phyloP scores from a whole-genome alignment of 106 monocot genomes.

The Dendrobium officinale region DNA sequence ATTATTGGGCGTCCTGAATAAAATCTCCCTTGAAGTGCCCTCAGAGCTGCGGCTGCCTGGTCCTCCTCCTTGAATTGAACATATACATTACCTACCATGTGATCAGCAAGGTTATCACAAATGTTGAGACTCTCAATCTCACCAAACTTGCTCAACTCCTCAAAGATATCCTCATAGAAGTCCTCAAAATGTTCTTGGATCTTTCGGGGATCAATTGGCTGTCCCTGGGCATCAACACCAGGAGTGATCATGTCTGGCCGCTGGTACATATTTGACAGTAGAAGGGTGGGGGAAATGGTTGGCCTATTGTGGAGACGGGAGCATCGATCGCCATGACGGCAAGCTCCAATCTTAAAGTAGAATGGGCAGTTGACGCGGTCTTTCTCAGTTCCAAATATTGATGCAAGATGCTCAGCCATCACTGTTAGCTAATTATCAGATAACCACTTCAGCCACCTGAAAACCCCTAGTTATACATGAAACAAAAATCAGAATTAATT shows the following conservation, averaged over 20 bases:
- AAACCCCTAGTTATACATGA: neutral
- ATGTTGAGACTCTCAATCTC: slow-evolving; percentile 67
- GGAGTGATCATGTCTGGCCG: slow-evolving; percentile 72
- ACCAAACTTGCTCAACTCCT: slow-evolving; percentile 66
- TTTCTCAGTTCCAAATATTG: slow-evolving; percentile 77
- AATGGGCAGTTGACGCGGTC: slow-evolving; percentile 78
- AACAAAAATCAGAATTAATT: neutral
- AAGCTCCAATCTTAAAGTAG: slow-evolving; percentile 77
- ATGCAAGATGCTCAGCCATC: slow-evolving; percentile 76
- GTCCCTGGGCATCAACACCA: slow-evolving; percentile 55
- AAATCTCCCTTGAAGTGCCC: slow-evolving; percentile 56
- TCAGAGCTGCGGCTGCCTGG: slow-evolving; percentile 51
- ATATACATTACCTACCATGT: slow-evolving; percentile 78
- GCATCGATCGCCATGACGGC: slow-evolving; percentile 67
- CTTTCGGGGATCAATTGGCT: slow-evolving; percentile 57
- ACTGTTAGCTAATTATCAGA: neutral
- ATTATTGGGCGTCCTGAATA: slow-evolving; percentile 68
- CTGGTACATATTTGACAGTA: slow-evolving; percentile 79
- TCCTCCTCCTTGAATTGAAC: slow-evolving; percentile 69
- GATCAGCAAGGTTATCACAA: slow-evolving; percentile 72
- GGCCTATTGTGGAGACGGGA: slow-evolving; percentile 68
- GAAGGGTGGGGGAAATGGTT: slow-evolving; percentile 61
- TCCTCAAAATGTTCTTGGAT: slow-evolving; percentile 82
- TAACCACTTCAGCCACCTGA: neutral
- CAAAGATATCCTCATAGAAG: slow-evolving; percentile 68